Evolutionary conservation across 345 rosid genomes (phyloP), one percentile per base, ranked within the genome.

Genomic region (Murraya paniculata): DNA sequence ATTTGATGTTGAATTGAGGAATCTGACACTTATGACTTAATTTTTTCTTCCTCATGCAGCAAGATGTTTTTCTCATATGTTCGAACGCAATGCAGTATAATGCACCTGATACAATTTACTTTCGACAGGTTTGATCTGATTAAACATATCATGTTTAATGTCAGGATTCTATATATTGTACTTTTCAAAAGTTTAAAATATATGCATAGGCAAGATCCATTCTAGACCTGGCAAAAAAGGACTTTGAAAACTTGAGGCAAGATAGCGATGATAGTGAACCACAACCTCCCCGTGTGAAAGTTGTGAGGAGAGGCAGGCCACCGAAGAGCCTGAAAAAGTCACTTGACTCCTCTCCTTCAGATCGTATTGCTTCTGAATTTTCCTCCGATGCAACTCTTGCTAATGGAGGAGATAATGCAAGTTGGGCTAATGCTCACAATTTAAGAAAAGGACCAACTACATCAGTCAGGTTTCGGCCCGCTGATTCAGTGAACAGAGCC

Each of bases 21-120:
- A 79, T 36, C 45, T 82, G 62, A 77, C 56, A 36, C 25, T 33
- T 82, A 31, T 69, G 41, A 18, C 22, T 74, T 45, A 14, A 45
- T 45, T 27, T 55, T 27, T 2, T 48, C 77, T 74, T 48, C 25
- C 45, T 82, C 48, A 19, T 85, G 93, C 97, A 96, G 99, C 84
- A 86, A 66, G 99, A 96, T 71, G 83, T 96, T 67, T 86, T 90
- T 80, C 83, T 94, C 81, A 91, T 96, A 79, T 94, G 98, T 85
- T 78, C 95, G 62, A 96, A 96, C 73, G 99, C 99, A 35, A 94
- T 96, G 99, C 89, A 90, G 81, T 96, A 94, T 79, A 96, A 96
- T 90, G 76, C 99, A 55, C 84, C 99, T 35, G 99, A 94, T 83
- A 96, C 99, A 64, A 84, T 96, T 66, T 96, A 94, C 82, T 90